Conservation (phyloP, 2,329 filamentous ascomycete species). For the Metarhizium brunneum region DNA sequence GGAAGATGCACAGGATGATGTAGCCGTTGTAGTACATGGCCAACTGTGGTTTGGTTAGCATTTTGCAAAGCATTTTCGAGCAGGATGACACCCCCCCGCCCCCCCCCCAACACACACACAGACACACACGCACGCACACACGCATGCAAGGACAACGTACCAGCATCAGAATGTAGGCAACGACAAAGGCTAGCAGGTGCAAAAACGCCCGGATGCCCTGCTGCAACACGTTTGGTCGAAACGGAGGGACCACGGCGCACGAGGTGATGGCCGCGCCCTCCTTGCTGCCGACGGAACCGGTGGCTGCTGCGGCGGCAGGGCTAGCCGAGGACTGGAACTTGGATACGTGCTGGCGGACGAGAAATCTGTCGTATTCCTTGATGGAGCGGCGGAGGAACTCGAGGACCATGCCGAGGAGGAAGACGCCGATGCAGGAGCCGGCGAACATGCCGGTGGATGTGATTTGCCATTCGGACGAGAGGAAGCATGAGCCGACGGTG, state of each 20-base stretch:
- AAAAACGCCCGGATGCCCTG: constrained; percentile 58
- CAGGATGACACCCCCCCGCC: too few relatives aligned
- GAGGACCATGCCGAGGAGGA: constrained; percentile 63
- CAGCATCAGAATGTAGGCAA: constrained; percentile 75
- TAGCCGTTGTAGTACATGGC: constrained; percentile 61
- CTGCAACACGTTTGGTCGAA: constrained; percentile 53
- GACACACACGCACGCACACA: too few relatives aligned
- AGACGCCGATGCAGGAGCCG: constrained; percentile 68
- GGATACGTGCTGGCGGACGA: constrained; percentile 43
- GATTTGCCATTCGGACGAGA: constrained; percentile 61
- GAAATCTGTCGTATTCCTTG: constrained; percentile 63
- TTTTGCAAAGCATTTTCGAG: too few relatives aligned
- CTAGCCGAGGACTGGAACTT: constrained; percentile 16
- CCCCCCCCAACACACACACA: too few relatives aligned
- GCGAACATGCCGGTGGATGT: constrained; percentile 63
- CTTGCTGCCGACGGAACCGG: constrained; percentile 14
- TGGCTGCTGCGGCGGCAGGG: constrained; percentile 3
- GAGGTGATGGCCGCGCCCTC: constrained; percentile 5
- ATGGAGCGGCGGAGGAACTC: constrained; percentile 62
- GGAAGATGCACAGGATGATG: constrained; percentile 71
- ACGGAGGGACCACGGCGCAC: constrained; percentile 18
- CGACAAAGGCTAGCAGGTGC: constrained; percentile 61
- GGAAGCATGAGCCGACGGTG: constrained; percentile 61
- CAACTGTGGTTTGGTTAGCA: constrained; percentile 17
- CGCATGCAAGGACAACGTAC: constrained; percentile 1